These are phyloP conservation scores for Mucor indicus DNA, from an alignment of 371 early-diverging fungal genomes.

Conservation along the genomic window DNA sequence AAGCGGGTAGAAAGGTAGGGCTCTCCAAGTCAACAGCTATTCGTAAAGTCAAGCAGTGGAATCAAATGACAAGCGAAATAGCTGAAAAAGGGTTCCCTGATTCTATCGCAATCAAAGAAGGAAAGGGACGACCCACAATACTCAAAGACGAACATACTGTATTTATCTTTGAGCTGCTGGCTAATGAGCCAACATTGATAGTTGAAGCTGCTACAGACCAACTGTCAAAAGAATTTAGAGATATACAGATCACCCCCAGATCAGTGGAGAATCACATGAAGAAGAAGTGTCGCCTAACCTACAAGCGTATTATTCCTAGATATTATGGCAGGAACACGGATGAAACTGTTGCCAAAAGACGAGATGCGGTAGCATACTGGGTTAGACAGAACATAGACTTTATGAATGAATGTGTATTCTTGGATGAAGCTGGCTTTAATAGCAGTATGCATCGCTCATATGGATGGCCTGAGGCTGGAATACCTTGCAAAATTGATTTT, in stretches of 20 bases:
- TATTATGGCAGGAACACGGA: constrained; percentile 17
- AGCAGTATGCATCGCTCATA: too few relatives aligned
- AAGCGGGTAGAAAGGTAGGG: constrained; percentile 11
- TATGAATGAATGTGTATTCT: constrained; percentile 14
- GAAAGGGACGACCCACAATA: constrained; percentile 8
- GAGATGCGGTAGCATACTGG: constrained; percentile 18
- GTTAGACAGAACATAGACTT: constrained; percentile 20
- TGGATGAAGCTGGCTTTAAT: too few relatives aligned
- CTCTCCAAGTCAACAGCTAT: background rate
- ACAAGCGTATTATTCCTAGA: constrained; percentile 19
- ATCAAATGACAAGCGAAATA: constrained; percentile 11
- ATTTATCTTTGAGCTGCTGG: constrained; percentile 1
- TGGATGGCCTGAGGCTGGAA: too few relatives aligned
- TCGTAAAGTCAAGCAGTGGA: constrained; percentile 12
- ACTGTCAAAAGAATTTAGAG: constrained; percentile 2
- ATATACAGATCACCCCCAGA: constrained; percentile 6
- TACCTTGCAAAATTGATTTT: too few relatives aligned
- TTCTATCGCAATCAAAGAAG: constrained; percentile 4
- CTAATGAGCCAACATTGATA: constrained; percentile 10
- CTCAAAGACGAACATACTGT: constrained; percentile 5
- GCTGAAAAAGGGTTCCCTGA: constrained; percentile 8
- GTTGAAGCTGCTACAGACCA: constrained; percentile 10
- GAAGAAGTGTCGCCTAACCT: constrained; percentile 12
- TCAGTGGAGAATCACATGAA: constrained; percentile 7
- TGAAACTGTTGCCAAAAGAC: constrained; percentile 18